These are phyloP conservation scores for Penicillium sp. DNA, from an alignment of 2,329 filamentous ascomycete genomes.

Conservation along the genomic window DNA sequence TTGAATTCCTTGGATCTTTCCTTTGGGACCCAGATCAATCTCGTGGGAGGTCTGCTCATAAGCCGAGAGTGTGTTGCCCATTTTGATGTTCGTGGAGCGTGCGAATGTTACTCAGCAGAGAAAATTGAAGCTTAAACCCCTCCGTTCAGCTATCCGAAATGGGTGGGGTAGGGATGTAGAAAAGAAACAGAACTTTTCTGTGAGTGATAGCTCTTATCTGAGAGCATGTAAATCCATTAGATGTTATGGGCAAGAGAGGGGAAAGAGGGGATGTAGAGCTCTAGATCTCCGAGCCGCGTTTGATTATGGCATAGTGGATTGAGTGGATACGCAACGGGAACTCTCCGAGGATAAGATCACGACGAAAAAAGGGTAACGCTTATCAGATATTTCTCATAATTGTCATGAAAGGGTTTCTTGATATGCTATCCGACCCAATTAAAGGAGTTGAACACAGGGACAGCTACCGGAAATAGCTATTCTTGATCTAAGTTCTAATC, in stretches of 20 bases:
- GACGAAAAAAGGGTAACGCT: too few species aligned
- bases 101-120: neutral
- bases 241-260: neutral
- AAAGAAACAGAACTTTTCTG: neutral
- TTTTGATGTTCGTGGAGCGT: neutral
- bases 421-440: too few species aligned
- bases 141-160: neutral
- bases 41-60: constrained; percentile 4
- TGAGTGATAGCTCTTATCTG: neutral
- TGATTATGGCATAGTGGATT: too few species aligned
- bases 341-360: too few species aligned
- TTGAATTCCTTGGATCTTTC: constrained; percentile 19
- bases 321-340: too few species aligned
- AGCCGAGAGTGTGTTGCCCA: constrained; percentile 11
- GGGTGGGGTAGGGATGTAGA: neutral
- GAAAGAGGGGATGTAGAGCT: neutral
- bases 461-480: too few species aligned
- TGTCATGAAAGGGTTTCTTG: too few species aligned
- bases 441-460: too few species aligned
- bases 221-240: neutral
- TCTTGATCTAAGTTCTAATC: too few species aligned
- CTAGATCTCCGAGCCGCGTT: neutral
- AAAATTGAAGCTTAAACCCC: too few species aligned
- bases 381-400: too few species aligned
- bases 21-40: constrained; percentile 2